Evolutionary conservation across 2,329 filamentous ascomycete genomes (phyloP).

Genomic region (Clonostachys rosea): DNA sequence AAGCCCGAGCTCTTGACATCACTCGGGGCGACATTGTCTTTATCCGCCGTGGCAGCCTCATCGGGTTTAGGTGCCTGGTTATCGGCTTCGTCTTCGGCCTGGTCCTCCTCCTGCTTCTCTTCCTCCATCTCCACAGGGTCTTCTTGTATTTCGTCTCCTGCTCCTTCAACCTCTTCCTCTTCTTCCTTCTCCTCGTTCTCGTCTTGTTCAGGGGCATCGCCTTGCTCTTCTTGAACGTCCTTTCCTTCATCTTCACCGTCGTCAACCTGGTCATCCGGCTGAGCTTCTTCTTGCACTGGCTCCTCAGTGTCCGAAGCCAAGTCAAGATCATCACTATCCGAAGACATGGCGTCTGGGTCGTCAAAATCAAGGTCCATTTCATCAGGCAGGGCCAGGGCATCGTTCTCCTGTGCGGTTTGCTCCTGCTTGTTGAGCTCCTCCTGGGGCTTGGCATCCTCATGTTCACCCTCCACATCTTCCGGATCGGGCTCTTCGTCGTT

Average conservation of each 20-base stretch:
- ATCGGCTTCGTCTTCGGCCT: conserved; percentile 48
- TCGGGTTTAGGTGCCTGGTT: conserved; percentile 25
- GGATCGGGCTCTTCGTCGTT: conserved; percentile 37
- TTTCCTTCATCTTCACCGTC: conserved; percentile 53
- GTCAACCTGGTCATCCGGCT: conserved; percentile 14
- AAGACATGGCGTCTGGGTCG: conserved; percentile 53
- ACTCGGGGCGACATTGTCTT: conserved; percentile 59
- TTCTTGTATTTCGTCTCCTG: conserved; percentile 39
- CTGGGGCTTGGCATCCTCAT: conserved; percentile 48
- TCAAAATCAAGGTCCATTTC: conserved; percentile 84
- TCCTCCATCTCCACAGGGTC: conserved; percentile 41
- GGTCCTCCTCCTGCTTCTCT: conserved; percentile 44
- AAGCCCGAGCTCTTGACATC: conserved; percentile 60
- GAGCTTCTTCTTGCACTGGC: conserved; percentile 35
- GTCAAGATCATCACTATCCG: conserved; percentile 53
- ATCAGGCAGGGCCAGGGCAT: conserved; percentile 79
- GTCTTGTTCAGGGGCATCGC: conserved; percentile 23
- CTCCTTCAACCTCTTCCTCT: conserved; percentile 40
- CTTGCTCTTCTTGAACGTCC: conserved; percentile 22
- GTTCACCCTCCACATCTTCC: conserved; percentile 58
- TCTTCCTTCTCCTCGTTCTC: conserved; percentile 46
- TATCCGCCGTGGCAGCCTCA: conserved; percentile 46
- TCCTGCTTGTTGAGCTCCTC: conserved; percentile 59
- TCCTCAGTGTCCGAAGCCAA: conserved; percentile 40
- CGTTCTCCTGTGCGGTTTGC: conserved; percentile 75